phyloP scores from a whole-genome alignment of 2,329 filamentous ascomycete genomes.

The Rhinocladiella similis region DNA sequence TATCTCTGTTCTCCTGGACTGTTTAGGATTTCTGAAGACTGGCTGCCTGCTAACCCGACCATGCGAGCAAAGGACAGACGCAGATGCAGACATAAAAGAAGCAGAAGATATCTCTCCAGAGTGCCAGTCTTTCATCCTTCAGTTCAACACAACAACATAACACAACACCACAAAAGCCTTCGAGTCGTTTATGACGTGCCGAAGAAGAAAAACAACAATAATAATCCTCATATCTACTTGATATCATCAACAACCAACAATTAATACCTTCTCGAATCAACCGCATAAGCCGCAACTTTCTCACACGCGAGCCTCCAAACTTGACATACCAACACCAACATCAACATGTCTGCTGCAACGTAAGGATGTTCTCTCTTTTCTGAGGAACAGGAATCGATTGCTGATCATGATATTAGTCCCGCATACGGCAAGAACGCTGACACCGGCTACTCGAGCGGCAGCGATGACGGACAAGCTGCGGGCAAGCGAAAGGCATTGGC shows the following conservation, averaged over 20 bases:
- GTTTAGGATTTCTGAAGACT: too few species aligned
- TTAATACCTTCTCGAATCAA: too few species aligned
- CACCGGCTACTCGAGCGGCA: conserved; percentile 37
- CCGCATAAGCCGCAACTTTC: too few species aligned
- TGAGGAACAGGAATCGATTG: too few species aligned
- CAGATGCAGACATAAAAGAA: neutral
- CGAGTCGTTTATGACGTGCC: neutral
- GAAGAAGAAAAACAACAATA: neutral
- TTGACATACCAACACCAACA: conserved; percentile 21
- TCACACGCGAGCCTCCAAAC: neutral
- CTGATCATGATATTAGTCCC: neutral
- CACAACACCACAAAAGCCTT: neutral
- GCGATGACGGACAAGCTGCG: conserved; percentile 43
- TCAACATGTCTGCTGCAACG: conserved; percentile 33
- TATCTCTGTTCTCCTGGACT: neutral
- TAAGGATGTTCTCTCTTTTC: neutral
- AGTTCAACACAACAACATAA: neutral
- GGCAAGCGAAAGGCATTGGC: conserved; percentile 32
- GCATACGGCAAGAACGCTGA: conserved; percentile 21
- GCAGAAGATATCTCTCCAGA: neutral
- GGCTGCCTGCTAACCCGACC: too few species aligned
- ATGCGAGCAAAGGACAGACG: too few species aligned
- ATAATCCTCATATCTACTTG: neutral
- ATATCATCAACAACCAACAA: too few species aligned
- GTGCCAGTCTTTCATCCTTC: neutral